Evolutionary conservation across 73 alveolate species (phyloP), one percentile per base, ranked within the genome.

Genomic region (Uronychia binucleata): DNA sequence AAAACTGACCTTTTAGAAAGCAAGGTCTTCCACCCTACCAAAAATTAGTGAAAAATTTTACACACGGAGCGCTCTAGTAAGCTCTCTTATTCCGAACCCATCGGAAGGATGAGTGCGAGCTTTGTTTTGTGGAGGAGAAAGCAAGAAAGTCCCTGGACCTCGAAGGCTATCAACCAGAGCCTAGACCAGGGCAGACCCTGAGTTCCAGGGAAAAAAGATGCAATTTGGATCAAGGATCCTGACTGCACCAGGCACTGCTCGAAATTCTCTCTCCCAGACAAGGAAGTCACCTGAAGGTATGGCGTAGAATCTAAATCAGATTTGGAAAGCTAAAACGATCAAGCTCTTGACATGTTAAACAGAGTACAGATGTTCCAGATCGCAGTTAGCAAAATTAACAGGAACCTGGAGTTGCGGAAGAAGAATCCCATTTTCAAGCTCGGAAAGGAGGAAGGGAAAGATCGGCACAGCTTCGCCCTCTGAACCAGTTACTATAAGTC

Each of bases 331-430:
- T n/a, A n/a, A n/a, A 67, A 74, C 59, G 78, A 27, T 85, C 77
- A 74, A n/a, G 59, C 80, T 5, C 75, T 85, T 19, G 96, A 90
- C 5, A 77, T 90, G 85, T 58, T 78, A 28, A 85, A 90, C 33
- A 67, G 86, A 57, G 96, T 88, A 5, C 81, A 90, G 58, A 78
- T 90, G 91, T 90, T 90, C 60, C 79, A 81, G 58, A 90, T 90
- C 5, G 95, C 95, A 8, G 91, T 80, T n/a, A 78, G 75, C n/a
- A 90, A 90, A 75, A 86, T 90, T 31, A 90, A 90, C 82, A 84
- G 80, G 57, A 90, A 90, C 57, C 27, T 79, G 75, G 86, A 78
- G 79, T 14, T 88, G 0, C 77, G 89, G 76, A 79, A 79, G 60
- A 84, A 82, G 33, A 78, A 82, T 32, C 90, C 90, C 0, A 75